phyloP scores from a whole-genome alignment of 306 rosid genomes.

The Lablab purpureus region DNA sequence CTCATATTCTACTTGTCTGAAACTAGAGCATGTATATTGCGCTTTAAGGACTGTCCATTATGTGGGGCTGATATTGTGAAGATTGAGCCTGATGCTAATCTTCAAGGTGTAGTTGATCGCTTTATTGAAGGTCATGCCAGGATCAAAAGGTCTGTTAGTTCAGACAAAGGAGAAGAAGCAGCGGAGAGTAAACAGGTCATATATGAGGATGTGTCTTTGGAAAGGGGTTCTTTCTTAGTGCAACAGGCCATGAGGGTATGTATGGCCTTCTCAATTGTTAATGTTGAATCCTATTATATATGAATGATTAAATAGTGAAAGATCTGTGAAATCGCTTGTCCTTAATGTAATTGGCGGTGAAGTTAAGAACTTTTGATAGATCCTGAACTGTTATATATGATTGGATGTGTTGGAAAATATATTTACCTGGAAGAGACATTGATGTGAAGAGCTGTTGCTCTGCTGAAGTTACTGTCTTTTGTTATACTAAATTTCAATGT shows the following conservation, averaged over 20 bases:
- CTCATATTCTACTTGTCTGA: slow-evolving; percentile 28
- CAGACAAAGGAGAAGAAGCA: slow-evolving; percentile 60
- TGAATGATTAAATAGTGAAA: slow-evolving; percentile 42
- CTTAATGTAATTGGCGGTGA: slow-evolving; percentile 6
- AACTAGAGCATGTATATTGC: slow-evolving; percentile 78
- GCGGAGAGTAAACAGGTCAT: slow-evolving; percentile 66
- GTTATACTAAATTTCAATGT: slow-evolving; percentile 12
- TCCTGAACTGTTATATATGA: slow-evolving; percentile 30
- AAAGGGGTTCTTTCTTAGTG: slow-evolving; percentile 96
- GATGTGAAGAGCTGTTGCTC: slow-evolving; percentile 13
- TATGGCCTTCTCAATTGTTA: slow-evolving; percentile 18
- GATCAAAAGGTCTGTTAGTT: slow-evolving; percentile 75
- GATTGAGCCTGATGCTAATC: slow-evolving; percentile 74
- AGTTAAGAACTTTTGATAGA: slow-evolving; percentile 30
- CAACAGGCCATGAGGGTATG: slow-evolving; percentile 99
- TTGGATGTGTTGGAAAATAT: slow-evolving; percentile 22
- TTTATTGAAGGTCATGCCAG: slow-evolving; percentile 99
- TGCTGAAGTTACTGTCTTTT: slow-evolving; percentile 27
- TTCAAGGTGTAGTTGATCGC: slow-evolving; percentile 85
- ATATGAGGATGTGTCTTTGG: slow-evolving; percentile 95
- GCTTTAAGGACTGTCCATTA: slow-evolving; percentile 87
- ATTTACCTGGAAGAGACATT: slow-evolving; percentile 16
- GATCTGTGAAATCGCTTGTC: not conserved
- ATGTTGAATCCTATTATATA: slow-evolving; percentile 12
- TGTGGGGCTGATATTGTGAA: slow-evolving; percentile 93